Evolutionary conservation across 2,329 filamentous ascomycete species (phyloP).

Genomic region (Cladosporium sp.): DNA sequence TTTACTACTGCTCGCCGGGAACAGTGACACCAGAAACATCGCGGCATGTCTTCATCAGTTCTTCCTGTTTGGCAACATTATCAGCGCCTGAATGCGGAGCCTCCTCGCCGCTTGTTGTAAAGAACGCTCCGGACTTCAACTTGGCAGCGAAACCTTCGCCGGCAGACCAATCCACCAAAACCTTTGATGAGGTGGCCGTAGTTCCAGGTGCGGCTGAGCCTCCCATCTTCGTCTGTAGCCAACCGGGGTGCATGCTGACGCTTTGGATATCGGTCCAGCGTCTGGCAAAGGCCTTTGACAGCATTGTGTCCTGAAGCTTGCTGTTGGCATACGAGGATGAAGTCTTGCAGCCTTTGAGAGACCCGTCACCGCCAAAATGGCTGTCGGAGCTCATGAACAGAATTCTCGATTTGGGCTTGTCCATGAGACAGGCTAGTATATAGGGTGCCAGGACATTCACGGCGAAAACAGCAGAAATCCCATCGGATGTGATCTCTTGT

Average conservation of each 20-base stretch:
- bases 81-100: conserved; percentile 26
- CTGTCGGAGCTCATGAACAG: conserved; percentile 49
- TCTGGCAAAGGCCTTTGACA: conserved; percentile 50
- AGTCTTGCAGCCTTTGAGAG: conserved; percentile 33
- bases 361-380: conserved; percentile 44
- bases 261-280: conserved; percentile 40
- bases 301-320: conserved; percentile 51
- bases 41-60: conserved; percentile 35
- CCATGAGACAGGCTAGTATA: conserved; percentile 47
- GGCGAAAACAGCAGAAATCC: conserved; percentile 45
- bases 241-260: conserved; percentile 42
- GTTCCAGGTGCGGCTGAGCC: conserved; percentile 41
- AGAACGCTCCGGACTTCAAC: conserved; percentile 37
- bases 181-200: conserved; percentile 42
- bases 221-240: conserved; percentile 38
- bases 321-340: conserved; percentile 47
- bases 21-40: conserved; percentile 26
- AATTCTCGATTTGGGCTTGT: conserved; percentile 40
- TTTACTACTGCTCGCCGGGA: neutral
- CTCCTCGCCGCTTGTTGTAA: conserved; percentile 22
- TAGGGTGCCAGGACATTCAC: conserved; percentile 55
- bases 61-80: conserved; percentile 39
- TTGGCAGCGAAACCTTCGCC: conserved; percentile 34
- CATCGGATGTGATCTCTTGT: conserved; percentile 38
- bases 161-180: conserved; percentile 45